Conservation (phyloP, 2,329 filamentous ascomycete species). For the Pseudogymnoascus sp. region DNA sequence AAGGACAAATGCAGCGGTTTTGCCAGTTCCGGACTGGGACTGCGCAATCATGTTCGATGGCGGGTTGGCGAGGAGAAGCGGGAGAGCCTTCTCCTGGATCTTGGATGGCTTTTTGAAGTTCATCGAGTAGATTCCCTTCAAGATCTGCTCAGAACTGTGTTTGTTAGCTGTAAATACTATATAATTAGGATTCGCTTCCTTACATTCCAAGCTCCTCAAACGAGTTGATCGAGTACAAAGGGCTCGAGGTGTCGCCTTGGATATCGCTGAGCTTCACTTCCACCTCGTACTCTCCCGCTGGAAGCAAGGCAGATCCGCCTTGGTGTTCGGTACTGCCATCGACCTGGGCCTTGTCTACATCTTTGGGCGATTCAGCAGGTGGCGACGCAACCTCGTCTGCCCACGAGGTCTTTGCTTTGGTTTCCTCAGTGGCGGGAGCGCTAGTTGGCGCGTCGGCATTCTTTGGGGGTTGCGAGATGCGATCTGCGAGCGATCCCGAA, state of each 20-base stretch:
- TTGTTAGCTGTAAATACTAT: conserved; percentile 12
- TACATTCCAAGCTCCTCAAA: conserved; percentile 85
- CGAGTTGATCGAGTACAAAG: conserved; percentile 72
- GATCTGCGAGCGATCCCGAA: conserved; percentile 36
- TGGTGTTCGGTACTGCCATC: conserved; percentile 37
- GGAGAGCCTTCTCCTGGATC: conserved; percentile 91
- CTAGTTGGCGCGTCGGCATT: not conserved
- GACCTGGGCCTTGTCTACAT: conserved; percentile 25
- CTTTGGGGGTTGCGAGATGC: conserved; percentile 33
- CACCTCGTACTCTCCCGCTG: conserved; percentile 70
- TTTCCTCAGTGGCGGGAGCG: not conserved
- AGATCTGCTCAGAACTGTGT: conserved; percentile 50
- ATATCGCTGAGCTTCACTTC: conserved; percentile 88
- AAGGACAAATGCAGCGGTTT: conserved; percentile 92
- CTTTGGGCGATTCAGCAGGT: conserved; percentile 12
- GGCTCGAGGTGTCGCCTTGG: conserved; percentile 77
- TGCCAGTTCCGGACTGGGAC: conserved; percentile 97
- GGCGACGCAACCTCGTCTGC: conserved; percentile 33
- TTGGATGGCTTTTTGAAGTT: conserved; percentile 94
- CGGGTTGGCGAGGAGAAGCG: conserved; percentile 79
- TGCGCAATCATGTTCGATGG: conserved; percentile 92
- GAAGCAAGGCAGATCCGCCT: conserved; percentile 47
- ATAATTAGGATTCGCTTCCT: conserved; percentile 31
- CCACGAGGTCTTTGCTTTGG: conserved; percentile 22
- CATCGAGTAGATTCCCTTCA: conserved; percentile 69